Evolutionary conservation across 345 rosid species (phyloP).

Genomic region (Populus tremula): DNA sequence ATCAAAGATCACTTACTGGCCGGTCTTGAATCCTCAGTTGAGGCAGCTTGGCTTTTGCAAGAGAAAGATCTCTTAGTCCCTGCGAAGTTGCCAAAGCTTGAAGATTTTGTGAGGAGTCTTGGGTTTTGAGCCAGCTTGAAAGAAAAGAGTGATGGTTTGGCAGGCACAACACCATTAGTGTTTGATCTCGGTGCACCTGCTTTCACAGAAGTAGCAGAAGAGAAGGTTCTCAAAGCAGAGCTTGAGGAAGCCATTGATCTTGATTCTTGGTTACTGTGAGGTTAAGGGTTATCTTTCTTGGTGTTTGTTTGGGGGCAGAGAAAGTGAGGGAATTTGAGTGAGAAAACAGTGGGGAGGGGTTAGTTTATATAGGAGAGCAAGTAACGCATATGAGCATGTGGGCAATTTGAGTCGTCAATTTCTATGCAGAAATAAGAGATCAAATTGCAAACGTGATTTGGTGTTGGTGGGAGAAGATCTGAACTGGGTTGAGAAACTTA

Average conservation of each 20-base stretch:
- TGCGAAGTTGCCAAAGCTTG: constrained; percentile 6
- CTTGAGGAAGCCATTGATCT: constrained; percentile 38
- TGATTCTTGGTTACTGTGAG: background rate
- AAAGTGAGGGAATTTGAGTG: background rate
- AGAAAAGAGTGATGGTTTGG: constrained; percentile 6
- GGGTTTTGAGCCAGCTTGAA: constrained; percentile 19
- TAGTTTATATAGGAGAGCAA: constrained; percentile 4
- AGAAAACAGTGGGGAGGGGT: background rate
- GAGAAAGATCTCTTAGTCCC: constrained; percentile 36
- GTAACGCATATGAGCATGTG: background rate
- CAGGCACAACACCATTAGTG: background rate
- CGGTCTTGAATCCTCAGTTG: constrained; percentile 30
- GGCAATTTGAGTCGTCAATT: background rate
- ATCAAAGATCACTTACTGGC: constrained; percentile 17
- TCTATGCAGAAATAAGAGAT: background rate
- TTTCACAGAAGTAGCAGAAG: constrained; percentile 16
- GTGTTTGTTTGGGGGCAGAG: background rate
- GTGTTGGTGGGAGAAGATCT: background rate
- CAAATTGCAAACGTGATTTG: background rate
- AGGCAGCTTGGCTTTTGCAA: constrained; percentile 43
- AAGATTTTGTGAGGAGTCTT: constrained; percentile 3
- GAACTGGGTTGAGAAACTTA: background rate
- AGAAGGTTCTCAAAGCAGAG: constrained; percentile 26
- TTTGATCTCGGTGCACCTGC: constrained; percentile 22
- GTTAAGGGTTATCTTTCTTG: background rate